Conservation (phyloP, 495 filamentous ascomycete genomes). For the Penicillium pulvis region DNA sequence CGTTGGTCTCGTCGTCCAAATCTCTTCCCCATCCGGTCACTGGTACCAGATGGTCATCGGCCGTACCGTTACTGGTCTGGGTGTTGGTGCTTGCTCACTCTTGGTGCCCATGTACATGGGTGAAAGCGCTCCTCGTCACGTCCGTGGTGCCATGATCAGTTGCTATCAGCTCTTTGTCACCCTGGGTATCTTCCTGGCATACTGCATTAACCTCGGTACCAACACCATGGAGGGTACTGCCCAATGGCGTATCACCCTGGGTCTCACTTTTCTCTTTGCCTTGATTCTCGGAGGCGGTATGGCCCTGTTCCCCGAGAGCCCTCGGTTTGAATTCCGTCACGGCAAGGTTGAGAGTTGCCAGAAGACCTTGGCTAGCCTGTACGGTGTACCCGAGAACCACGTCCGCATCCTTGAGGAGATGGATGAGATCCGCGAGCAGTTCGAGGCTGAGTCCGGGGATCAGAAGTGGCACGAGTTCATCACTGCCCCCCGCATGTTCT, state of each 20-base stretch:
- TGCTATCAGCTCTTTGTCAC: slow-evolving; percentile 89
- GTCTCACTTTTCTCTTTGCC: slow-evolving; percentile 74
- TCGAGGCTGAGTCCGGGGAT: slow-evolving; percentile 55
- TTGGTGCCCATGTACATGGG: slow-evolving; percentile 74
- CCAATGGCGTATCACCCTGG: slow-evolving; percentile 80
- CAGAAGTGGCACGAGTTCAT: slow-evolving; percentile 69
- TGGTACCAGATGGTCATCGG: slow-evolving; percentile 59
- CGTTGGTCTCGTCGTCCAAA: slow-evolving; percentile 68
- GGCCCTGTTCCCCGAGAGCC: slow-evolving; percentile 69
- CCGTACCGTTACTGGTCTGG: slow-evolving; percentile 63
- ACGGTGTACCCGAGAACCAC: slow-evolving; percentile 68
- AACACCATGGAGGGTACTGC: slow-evolving; percentile 46
- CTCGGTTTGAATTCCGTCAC: slow-evolving; percentile 66
- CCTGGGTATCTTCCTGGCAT: slow-evolving; percentile 77
- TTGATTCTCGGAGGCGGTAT: slow-evolving; percentile 74
- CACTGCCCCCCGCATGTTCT: slow-evolving; percentile 70
- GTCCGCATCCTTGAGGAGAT: slow-evolving; percentile 68
- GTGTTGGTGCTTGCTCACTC: slow-evolving; percentile 70
- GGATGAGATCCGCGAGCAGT: slow-evolving; percentile 61
- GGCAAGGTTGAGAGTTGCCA: slow-evolving; percentile 66
- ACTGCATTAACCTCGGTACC: slow-evolving; percentile 80
- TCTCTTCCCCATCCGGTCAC: slow-evolving; percentile 51
- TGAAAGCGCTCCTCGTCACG: slow-evolving; percentile 65
- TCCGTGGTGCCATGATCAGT: slow-evolving; percentile 69
- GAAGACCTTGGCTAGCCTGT: slow-evolving; percentile 65